Percentiles rank a stretch among this genome's conserved stretches.
These are phyloP conservation scores for Rosa lucieae DNA, from an alignment of 306 rosid species.

Conservation along the genomic window DNA sequence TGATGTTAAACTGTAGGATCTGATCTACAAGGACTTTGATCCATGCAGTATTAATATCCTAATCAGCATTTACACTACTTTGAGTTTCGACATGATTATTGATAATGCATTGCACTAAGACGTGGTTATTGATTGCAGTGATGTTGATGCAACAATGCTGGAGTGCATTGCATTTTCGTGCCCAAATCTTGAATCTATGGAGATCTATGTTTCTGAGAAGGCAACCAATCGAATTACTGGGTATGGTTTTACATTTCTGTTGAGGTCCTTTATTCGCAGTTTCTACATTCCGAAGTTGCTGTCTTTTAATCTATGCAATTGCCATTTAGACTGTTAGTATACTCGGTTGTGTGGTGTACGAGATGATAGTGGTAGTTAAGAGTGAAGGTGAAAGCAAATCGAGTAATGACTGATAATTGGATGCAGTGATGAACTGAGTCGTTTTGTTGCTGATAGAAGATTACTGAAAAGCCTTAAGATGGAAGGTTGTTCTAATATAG, in stretches of 20 bases:
- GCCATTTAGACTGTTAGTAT: background rate
- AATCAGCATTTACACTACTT: background rate
- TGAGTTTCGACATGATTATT: background rate
- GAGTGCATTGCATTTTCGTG: conserved; percentile 96
- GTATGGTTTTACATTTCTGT: conserved; percentile 33
- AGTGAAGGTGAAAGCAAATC: background rate
- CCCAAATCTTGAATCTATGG: conserved; percentile 80
- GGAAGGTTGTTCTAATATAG: conserved; percentile 86
- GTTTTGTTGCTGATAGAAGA: conserved; percentile 83
- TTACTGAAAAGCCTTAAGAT: conserved; percentile 77
- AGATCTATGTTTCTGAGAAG: conserved; percentile 46
- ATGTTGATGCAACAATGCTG: conserved; percentile 88
- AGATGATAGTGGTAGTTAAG: background rate
- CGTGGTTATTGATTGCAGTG: conserved; percentile 44
- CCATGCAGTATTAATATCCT: background rate
- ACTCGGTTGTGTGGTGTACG: background rate
- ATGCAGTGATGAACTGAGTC: conserved; percentile 78
- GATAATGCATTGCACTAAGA: background rate
- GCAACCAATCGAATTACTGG: conserved; percentile 84
- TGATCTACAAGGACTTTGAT: background rate
- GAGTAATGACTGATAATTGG: conserved; percentile 22
- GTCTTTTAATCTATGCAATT: background rate
- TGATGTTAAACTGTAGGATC: background rate
- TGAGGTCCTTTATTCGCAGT: background rate
- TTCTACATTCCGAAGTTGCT: background rate